Evolutionary conservation across 306 rosid genomes (phyloP).

Genomic region (Quercus suber): DNA sequence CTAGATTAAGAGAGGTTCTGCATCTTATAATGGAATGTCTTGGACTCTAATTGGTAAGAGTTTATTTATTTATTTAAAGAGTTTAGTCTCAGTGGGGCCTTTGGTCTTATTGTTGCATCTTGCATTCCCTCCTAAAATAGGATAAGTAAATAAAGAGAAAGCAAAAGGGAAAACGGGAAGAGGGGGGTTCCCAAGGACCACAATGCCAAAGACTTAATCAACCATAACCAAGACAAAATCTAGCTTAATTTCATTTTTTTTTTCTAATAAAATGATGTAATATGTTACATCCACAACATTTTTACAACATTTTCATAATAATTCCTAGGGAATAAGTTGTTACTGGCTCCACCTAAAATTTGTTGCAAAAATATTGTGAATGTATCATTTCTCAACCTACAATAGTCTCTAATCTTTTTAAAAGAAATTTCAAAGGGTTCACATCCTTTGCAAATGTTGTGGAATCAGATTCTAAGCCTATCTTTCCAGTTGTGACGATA

Average conservation of each 20-base stretch:
- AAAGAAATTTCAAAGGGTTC: not conserved
- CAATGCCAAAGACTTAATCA: not conserved
- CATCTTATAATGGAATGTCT: too few relatives aligned
- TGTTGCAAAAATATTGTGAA: too few relatives aligned
- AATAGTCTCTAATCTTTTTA: not conserved
- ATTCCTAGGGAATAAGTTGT: rapidly evolving
- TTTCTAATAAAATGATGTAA: not conserved
- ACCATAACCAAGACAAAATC: not conserved
- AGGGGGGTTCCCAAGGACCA: not conserved
- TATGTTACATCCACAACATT: too few relatives aligned
- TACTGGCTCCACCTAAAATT: too few relatives aligned
- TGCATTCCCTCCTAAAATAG: not conserved
- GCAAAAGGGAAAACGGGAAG: not conserved
- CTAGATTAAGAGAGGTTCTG: too few relatives aligned
- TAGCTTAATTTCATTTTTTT: not conserved
- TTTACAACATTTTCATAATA: too few relatives aligned
- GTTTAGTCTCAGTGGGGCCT: too few relatives aligned
- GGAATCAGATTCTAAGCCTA: not conserved
- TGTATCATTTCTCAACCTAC: not conserved
- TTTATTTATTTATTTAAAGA: too few relatives aligned
- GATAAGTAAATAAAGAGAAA: not conserved
- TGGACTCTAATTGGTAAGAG: too few relatives aligned
- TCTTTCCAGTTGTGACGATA: not conserved
- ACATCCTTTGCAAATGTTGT: not conserved
- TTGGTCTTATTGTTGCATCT: not conserved